Base-by-base conservation (phyloP, 768 basidiomycete genomes). In the Mrakia frigida region DNA sequence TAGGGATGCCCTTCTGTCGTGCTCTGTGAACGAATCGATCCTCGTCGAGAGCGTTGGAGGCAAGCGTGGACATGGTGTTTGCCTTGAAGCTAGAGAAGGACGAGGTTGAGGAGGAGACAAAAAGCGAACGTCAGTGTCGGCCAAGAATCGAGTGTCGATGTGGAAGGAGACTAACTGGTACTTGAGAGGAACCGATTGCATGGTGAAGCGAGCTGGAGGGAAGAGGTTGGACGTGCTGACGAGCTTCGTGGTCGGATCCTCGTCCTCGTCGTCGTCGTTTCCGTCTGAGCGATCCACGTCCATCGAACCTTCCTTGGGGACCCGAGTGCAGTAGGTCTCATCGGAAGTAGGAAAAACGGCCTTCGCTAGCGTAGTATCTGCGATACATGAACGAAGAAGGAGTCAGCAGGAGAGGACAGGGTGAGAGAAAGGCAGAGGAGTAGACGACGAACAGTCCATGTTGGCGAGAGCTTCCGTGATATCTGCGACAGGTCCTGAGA, bases 201-300 rank as follows among this genome's bases (percentile, higher is more conserved):
- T 46, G 13, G 70, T 77, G 52, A 77, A 77, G 31, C 70, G 41
- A 35, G 76, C 71, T 10, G 71, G 76, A 37, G 76, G 70, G 61
- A 63, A 71, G 9, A 77, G 53, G 61, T 61, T 50, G 14, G 71
- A 33, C 9, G 52, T 61, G 46, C 71, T 73, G 31, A 67, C 21
- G 39, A 69, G 72, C 50, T 67, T 53, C 35, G 52, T 11, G 21
- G 33, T 33, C 14, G 21, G 14, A 10, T 68, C 16, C 9, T 21
- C 41, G 46, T 63, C 41, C 50, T 61, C 69, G 33, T 60, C 74
- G n/a, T 76, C 69, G 52, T 37, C 74, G 18, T 43, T 14, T 2
- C 50, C 74, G 18, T 43, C n/a, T 2, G 37, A 50, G 9, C 46
- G 43, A 46, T 71, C 70, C 21, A 77, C 52, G 37, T 73, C 70